Evolutionary conservation across 2,329 filamentous ascomycete species (phyloP).

Genomic region (Knufia fluminis): DNA sequence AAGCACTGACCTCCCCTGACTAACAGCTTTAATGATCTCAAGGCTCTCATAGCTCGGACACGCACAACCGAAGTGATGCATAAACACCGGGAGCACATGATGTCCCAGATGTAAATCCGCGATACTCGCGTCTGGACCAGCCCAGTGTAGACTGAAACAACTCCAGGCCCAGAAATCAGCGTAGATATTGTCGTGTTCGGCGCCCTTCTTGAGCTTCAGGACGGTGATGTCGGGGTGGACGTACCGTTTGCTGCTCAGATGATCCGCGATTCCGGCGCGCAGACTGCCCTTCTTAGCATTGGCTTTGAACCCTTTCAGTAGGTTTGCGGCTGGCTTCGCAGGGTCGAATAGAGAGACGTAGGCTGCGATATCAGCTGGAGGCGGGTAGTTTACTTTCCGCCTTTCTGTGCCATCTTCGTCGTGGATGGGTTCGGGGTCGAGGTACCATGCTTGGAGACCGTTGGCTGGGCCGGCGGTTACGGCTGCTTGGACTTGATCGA

Average conservation of each 20-base stretch:
- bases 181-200: slow-evolving; percentile 52
- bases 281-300: slow-evolving; percentile 59
- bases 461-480: slow-evolving; percentile 38
- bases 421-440: slow-evolving; percentile 13
- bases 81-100: slow-evolving; percentile 61
- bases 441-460: slow-evolving; percentile 45
- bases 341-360: slow-evolving; percentile 60
- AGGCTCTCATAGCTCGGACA: slow-evolving; percentile 60
- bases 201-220: slow-evolving; percentile 32
- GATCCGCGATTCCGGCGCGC: slow-evolving; percentile 46
- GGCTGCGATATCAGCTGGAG: slow-evolving; percentile 51
- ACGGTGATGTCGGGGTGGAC: slow-evolving; percentile 27
- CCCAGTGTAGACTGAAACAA: slow-evolving; percentile 56
- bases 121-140: slow-evolving; percentile 46
- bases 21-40: slow-evolving; percentile 49
- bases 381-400: slow-evolving; percentile 36
- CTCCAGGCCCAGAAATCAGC: slow-evolving; percentile 59
- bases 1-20: slow-evolving; percentile 46
- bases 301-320: slow-evolving; percentile 52
- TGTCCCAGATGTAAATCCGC: slow-evolving; percentile 49
- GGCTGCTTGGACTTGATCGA: slow-evolving; percentile 42
- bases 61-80: slow-evolving; percentile 70
- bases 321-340: slow-evolving; percentile 49
- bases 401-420: slow-evolving; percentile 10
- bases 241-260: slow-evolving; percentile 48